A percentile compares a stretch with the other conserved stretches of the same genome.
Evolutionary conservation across 139 green algal species (phyloP).

Genomic region (Mychonastes homosphaera): DNA sequence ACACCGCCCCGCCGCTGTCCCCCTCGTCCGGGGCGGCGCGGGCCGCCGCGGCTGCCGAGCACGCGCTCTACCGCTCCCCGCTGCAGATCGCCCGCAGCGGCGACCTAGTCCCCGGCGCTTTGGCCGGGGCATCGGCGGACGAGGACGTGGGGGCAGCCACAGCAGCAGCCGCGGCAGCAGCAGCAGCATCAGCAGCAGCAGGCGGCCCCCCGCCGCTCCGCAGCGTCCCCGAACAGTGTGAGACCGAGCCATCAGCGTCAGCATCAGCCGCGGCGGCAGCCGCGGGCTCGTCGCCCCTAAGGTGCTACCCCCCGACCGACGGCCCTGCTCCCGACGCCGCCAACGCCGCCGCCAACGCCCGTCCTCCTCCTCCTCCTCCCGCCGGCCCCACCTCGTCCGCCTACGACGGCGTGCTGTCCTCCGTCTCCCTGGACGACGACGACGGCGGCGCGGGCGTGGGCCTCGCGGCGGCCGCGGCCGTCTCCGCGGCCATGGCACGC

Average conservation of each 20-base stretch:
- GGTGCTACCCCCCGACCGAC: too few relatives aligned
- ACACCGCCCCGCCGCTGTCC: too few relatives aligned
- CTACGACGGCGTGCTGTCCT: slow-evolving; percentile 4
- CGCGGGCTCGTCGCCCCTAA: background rate
- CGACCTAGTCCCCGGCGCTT: too few relatives aligned
- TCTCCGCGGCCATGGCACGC: slow-evolving; percentile 46
- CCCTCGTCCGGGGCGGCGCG: too few relatives aligned
- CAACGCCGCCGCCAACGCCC: background rate
- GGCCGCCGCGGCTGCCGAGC: too few relatives aligned
- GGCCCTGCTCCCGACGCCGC: background rate
- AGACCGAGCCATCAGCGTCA: background rate
- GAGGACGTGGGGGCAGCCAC: background rate
- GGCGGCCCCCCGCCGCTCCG: background rate
- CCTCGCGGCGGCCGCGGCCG: slow-evolving; percentile 41
- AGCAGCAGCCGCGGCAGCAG: background rate
- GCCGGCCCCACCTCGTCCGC: background rate
- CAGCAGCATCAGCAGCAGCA: slow-evolving; percentile 7
- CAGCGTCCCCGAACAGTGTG: background rate
- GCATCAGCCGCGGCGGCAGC: background rate
- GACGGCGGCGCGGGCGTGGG: slow-evolving; percentile 41
- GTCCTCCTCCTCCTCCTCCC: background rate
- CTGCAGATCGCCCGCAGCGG: too few relatives aligned
- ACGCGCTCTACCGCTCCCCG: too few relatives aligned
- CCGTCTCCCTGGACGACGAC: slow-evolving; percentile 29
- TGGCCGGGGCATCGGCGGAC: too few relatives aligned